Conservation (phyloP, 129 eudicot species). For the Lactuca sativa region DNA sequence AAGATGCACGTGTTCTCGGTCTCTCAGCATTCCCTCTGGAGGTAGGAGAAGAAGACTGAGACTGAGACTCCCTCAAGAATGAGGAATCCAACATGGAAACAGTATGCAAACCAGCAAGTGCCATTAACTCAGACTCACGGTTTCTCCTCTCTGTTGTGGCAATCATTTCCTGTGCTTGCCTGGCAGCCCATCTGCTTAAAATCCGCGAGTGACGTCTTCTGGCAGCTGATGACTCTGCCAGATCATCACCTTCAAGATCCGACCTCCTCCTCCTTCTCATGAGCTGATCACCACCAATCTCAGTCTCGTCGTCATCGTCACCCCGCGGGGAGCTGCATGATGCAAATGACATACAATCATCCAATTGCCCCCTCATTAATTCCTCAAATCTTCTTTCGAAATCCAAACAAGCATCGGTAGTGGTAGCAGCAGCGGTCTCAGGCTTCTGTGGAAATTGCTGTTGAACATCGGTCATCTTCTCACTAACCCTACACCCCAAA, state of each 20-base stretch:
- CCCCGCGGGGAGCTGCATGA: constrained; percentile 79
- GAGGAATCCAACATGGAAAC: constrained; percentile 96
- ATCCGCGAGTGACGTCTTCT: constrained; percentile 87
- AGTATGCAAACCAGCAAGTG: constrained; percentile 91
- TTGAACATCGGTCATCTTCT: constrained; percentile 62
- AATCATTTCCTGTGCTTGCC: constrained; percentile 95
- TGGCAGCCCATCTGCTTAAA: constrained; percentile 91
- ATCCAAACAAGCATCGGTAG: constrained; percentile 48
- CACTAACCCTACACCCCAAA: constrained; percentile 35
- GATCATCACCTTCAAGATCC: constrained; percentile 93
- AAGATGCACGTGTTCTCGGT: constrained; percentile 72
- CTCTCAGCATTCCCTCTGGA: constrained; percentile 86
- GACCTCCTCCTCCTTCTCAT: constrained; percentile 91
- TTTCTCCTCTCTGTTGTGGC: constrained; percentile 95
- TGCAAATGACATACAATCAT: constrained; percentile 88
- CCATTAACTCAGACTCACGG: constrained; percentile 94
- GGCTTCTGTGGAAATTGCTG: constrained; percentile 81
- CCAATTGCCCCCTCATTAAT: constrained; percentile 84
- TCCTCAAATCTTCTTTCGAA: constrained; percentile 88
- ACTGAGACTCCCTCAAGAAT: constrained; percentile 79
- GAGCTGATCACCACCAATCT: constrained; percentile 76
- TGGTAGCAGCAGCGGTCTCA: constrained; percentile 64
- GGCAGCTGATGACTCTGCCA: constrained; percentile 94
- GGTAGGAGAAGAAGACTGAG: constrained; percentile 75
- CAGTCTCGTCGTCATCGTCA: constrained; percentile 74